phyloP scores from a whole-genome alignment of 495 filamentous ascomycete genomes.

The Xylaria bambusicola region DNA sequence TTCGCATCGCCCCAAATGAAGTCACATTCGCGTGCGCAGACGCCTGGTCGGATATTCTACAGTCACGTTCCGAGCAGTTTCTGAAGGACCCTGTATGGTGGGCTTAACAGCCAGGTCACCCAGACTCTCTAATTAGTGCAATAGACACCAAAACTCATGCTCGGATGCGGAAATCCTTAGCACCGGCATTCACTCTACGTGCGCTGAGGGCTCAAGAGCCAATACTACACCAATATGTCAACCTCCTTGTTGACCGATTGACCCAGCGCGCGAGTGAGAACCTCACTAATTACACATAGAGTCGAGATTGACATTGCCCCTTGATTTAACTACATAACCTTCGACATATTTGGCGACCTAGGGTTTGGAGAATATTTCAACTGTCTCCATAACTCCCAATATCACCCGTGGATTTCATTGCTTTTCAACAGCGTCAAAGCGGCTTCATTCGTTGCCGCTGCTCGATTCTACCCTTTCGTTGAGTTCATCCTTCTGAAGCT shows the following conservation, averaged over 20 bases:
- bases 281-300: neutral
- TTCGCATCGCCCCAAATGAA: constrained; percentile 57
- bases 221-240: constrained; percentile 42
- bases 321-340: constrained; percentile 56
- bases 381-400: constrained; percentile 45
- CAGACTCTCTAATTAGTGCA: constrained; percentile 29
- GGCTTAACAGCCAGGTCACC: constrained; percentile 19
- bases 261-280: constrained; percentile 18
- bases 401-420: constrained; percentile 47
- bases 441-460: constrained; percentile 27
- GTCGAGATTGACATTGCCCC: constrained; percentile 41
- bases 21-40: constrained; percentile 40
- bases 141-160: constrained; percentile 37
- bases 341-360: constrained; percentile 63
- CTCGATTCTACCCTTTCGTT: constrained; percentile 37
- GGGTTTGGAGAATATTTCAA: constrained; percentile 55
- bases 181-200: constrained; percentile 49
- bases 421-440: constrained; percentile 37
- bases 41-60: constrained; percentile 46
- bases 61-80: constrained; percentile 28
- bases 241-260: constrained; percentile 41
- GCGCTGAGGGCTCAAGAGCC: constrained; percentile 49
- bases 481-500: constrained; percentile 30
- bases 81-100: constrained; percentile 40
- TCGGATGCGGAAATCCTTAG: constrained; percentile 44